Base-by-base conservation (phyloP, 2,329 filamentous ascomycete species). In the Aotearoamyces nothofagi region DNA sequence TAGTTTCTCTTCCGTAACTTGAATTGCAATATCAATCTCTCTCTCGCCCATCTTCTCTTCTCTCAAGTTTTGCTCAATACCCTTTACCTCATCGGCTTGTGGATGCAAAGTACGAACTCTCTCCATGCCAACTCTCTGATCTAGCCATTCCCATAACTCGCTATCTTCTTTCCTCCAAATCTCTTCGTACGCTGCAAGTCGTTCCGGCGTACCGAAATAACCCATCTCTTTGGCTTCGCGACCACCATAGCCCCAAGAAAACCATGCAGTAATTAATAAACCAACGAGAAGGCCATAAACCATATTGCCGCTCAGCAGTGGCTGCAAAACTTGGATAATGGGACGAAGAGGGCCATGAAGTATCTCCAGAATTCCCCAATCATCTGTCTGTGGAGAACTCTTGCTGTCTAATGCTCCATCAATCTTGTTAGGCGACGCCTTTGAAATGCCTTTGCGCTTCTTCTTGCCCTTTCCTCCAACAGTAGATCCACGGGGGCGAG, bases 151-250 rank as follows among this genome's bases (percentile, higher is more conserved):
- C 41, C 51, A 52, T 1, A 52, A 34, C 26, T 53, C 49, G 25
- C 47, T 51, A 20, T 51, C 50, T 35, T 53, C 51, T 29, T 42
- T 36, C 29, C 45, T 39, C 41, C 49, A 98, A 46, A 96, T 78
- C 54, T 93, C 81, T 41, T 96, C 86, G 49, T 94, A 96, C 0
- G 81, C 83, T 2, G 78, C 73, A 10, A 84, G 56, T 5, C 84
- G 69, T 31, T 86, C 73, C 0, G 79, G 66, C 15, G 43, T 41
- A 32, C 47, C 24, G 37, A 57, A 37, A 43, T 54, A 59, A 3
- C 52, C 52, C 32, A 58, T 39, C 5, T 54, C 53, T 8, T 38
- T 11, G 24, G 50, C 51, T 5, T 54, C 53, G 33, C 53, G 59
- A 2, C 50, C 46, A 16, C 50, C 39, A 49, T 38, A 54, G 8